Evolutionary conservation across 306 rosid species (phyloP).

Genomic region (Quercus mongolica): DNA sequence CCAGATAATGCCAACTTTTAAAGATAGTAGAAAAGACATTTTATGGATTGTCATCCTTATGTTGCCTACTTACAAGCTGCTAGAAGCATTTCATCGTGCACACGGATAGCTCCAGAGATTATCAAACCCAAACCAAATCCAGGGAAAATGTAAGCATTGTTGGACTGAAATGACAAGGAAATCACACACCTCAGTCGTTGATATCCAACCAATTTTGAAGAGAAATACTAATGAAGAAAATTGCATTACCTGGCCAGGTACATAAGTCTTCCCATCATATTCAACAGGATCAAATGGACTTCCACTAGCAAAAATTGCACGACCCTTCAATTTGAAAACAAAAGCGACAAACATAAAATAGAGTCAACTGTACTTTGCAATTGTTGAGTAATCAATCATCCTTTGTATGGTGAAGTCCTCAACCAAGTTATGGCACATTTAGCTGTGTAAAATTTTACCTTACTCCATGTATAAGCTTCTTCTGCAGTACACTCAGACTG

Average conservation of each 20-base stretch:
- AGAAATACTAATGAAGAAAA: constrained; percentile 1
- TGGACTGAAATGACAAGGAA: constrained; percentile 52
- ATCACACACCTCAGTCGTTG: neutral
- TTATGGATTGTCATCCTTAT: neutral
- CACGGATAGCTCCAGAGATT: constrained; percentile 88
- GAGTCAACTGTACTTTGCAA: neutral
- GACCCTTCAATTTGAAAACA: constrained; percentile 45
- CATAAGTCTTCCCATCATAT: constrained; percentile 61
- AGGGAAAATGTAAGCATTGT: constrained; percentile 94
- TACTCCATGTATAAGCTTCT: constrained; percentile 79
- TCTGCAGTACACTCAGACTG: constrained; percentile 96
- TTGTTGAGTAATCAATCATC: neutral
- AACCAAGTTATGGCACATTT: neutral
- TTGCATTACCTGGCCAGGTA: constrained; percentile 72
- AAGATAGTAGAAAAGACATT: neutral
- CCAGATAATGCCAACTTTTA: neutral
- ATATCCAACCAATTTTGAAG: neutral
- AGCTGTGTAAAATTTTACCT: constrained; percentile 45
- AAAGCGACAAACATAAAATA: neutral
- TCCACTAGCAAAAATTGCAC: constrained; percentile 89
- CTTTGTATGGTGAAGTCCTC: constrained; percentile 1
- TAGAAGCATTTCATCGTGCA: constrained; percentile 89
- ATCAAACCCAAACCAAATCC: constrained; percentile 85
- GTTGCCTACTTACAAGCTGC: constrained; percentile 74
- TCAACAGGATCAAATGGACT: constrained; percentile 91